Evolutionary conservation across 768 basidiomycete genomes (phyloP).

Genomic region (Fistulinella prunicolor): DNA sequence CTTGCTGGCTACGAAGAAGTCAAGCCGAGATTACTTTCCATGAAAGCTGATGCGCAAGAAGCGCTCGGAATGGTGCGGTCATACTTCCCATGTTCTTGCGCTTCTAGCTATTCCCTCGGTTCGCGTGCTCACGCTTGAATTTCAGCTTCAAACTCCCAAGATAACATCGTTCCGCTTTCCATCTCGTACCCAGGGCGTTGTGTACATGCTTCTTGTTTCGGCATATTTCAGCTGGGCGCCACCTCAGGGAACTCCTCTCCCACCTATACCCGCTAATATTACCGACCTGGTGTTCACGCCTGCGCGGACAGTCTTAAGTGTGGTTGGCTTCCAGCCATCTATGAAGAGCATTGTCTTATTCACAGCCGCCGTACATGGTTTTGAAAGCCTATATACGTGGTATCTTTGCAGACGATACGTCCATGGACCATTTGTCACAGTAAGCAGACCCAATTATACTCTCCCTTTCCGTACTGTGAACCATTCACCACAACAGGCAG

Average conservation of each 20-base stretch:
- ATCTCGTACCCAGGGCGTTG: slow-evolving; percentile 25
- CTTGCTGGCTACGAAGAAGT: slow-evolving; percentile 76
- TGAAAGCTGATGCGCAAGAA: slow-evolving; percentile 81
- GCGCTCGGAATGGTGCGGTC: slow-evolving; percentile 70
- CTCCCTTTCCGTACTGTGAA: background rate
- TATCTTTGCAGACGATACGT: slow-evolving; percentile 31
- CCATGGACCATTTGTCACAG: slow-evolving; percentile 15
- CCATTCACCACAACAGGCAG: slow-evolving; percentile 34
- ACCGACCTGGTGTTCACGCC: slow-evolving; percentile 20
- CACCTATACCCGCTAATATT: slow-evolving; percentile 13
- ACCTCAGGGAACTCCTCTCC: slow-evolving; percentile 15
- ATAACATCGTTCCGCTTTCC: slow-evolving; percentile 57
- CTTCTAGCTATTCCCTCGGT: background rate
- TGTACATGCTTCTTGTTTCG: slow-evolving; percentile 12
- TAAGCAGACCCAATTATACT: slow-evolving; percentile 1
- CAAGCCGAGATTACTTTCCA: slow-evolving; percentile 71
- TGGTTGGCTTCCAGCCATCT: slow-evolving; percentile 19
- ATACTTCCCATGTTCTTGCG: background rate
- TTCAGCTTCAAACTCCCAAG: slow-evolving; percentile 61
- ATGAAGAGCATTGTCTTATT: slow-evolving; percentile 7
- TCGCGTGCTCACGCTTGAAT: background rate
- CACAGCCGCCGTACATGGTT: slow-evolving; percentile 9
- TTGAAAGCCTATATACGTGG: slow-evolving; percentile 30
- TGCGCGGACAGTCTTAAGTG: slow-evolving; percentile 10
- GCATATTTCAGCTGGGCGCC: slow-evolving; percentile 21